Percentiles rank a stretch among this genome's conserved stretches.
phyloP scores from a whole-genome alignment of 1,139 yeast species.

The Yarrowia galli region DNA sequence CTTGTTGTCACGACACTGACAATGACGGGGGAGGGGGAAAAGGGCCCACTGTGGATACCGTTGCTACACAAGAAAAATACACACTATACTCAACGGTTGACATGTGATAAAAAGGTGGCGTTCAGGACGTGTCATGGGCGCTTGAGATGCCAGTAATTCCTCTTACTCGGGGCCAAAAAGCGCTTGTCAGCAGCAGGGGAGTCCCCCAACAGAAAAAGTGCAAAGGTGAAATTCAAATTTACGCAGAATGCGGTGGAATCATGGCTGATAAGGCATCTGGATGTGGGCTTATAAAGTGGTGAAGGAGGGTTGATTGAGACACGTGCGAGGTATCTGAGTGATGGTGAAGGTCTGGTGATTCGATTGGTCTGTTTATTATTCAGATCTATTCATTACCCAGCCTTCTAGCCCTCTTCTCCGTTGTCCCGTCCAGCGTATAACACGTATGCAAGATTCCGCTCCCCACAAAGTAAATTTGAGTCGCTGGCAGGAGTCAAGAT shows the following conservation, averaged over 20 bases:
- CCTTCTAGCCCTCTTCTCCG: background rate
- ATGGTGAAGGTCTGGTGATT: background rate
- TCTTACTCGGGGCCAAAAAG: conserved; percentile 11
- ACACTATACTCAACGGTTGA: background rate
- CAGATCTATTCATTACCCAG: too few relatives aligned
- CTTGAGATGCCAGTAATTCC: background rate
- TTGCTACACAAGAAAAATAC: too few relatives aligned
- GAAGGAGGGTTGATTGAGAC: background rate
- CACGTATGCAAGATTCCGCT: conserved; percentile 30
- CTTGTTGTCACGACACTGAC: too few relatives aligned
- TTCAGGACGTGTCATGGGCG: background rate
- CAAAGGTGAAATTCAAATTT: conserved; percentile 1
- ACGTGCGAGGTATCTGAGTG: background rate
- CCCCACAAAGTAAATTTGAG: conserved; percentile 30
- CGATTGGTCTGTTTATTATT: too few relatives aligned
- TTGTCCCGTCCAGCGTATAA: background rate
- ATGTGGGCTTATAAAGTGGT: background rate
- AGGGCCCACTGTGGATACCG: too few relatives aligned
- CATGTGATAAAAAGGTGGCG: conserved; percentile 13
- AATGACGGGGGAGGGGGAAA: too few relatives aligned
- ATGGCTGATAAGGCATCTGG: background rate
- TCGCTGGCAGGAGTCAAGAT: background rate
- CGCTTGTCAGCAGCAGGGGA: conserved; percentile 29
- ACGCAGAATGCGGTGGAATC: conserved; percentile 30
- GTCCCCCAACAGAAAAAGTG: background rate